Percentiles rank a stretch among this genome's conserved stretches.
These are phyloP conservation scores for Pyronema domesticum DNA, from an alignment of 495 filamentous ascomycete genomes.

Conservation along the genomic window DNA sequence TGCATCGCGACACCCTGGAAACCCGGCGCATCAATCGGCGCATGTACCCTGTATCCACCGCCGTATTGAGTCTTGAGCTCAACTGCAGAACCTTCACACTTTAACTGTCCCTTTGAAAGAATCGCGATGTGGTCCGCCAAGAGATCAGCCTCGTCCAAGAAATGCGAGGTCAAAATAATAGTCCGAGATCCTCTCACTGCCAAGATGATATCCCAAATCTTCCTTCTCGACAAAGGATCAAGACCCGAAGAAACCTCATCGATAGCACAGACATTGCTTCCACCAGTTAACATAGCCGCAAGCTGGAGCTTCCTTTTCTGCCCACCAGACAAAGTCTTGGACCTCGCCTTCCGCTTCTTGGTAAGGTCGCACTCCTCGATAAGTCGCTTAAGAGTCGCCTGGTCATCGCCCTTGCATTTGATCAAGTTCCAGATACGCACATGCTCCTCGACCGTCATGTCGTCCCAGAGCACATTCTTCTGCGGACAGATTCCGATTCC, in stretches of 20 bases:
- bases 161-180: slow-evolving; percentile 72
- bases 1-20: slow-evolving; percentile 39
- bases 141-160: slow-evolving; percentile 61
- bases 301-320: slow-evolving; percentile 85
- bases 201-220: slow-evolving; percentile 79
- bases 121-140: slow-evolving; percentile 64
- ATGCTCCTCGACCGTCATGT: slow-evolving; percentile 66
- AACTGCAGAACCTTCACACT: slow-evolving; percentile 58
- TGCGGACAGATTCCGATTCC: slow-evolving; percentile 76
- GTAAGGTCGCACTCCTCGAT: slow-evolving; percentile 51
- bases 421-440: slow-evolving; percentile 59
- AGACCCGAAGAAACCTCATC: slow-evolving; percentile 74
- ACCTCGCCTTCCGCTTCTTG: slow-evolving; percentile 44
- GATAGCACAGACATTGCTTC: slow-evolving; percentile 66
- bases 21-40: slow-evolving; percentile 38
- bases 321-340: slow-evolving; percentile 61
- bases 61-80: slow-evolving; percentile 52
- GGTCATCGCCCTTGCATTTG: slow-evolving; percentile 42
- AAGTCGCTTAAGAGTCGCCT: slow-evolving; percentile 39
- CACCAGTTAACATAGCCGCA: slow-evolving; percentile 83
- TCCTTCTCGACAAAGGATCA: slow-evolving; percentile 61
- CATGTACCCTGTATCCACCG: slow-evolving; percentile 59
- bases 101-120: slow-evolving; percentile 51
- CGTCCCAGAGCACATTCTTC: slow-evolving; percentile 79
- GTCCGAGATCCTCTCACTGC: slow-evolving; percentile 60